Conservation (phyloP, 2,329 filamentous ascomycete genomes). For the Colletotrichum higginsianum region DNA sequence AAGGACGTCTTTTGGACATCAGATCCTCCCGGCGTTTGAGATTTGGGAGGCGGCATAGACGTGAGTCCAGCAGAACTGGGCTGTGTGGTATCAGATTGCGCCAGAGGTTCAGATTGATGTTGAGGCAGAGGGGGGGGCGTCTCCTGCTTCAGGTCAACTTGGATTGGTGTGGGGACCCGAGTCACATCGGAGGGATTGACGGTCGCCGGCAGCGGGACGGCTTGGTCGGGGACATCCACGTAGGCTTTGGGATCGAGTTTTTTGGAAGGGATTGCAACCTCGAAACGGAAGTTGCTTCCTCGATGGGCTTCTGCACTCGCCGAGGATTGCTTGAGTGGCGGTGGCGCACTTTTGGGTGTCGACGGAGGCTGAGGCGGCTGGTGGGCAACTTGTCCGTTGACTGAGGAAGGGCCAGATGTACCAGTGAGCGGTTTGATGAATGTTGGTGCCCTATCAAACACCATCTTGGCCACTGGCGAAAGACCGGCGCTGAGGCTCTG, state of each 20-base stretch:
- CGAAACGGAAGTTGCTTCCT: conserved; percentile 58
- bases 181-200: conserved; percentile 16
- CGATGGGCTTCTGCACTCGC: conserved; percentile 50
- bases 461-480: conserved; percentile 66
- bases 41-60: not conserved
- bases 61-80: not conserved
- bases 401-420: conserved; percentile 47
- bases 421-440: conserved; percentile 58
- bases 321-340: conserved; percentile 33
- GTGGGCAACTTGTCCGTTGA: conserved; percentile 46
- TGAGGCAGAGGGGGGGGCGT: not conserved
- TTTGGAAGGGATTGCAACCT: conserved; percentile 64
- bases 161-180: conserved; percentile 5
- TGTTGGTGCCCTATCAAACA: conserved; percentile 60
- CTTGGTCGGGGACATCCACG: conserved; percentile 49
- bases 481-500: conserved; percentile 57
- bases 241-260: conserved; percentile 57
- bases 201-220: conserved; percentile 44
- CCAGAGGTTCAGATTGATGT: not conserved
- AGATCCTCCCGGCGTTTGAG: not conserved
- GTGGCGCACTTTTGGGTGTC: conserved; percentile 41
- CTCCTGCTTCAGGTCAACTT: conserved; percentile 12
- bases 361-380: conserved; percentile 33
- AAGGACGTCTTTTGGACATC: conserved; percentile 47
- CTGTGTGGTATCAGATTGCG: conserved; percentile 1